Conservation (phyloP, 2,329 filamentous ascomycete species). For the Fusarium sp. region DNA sequence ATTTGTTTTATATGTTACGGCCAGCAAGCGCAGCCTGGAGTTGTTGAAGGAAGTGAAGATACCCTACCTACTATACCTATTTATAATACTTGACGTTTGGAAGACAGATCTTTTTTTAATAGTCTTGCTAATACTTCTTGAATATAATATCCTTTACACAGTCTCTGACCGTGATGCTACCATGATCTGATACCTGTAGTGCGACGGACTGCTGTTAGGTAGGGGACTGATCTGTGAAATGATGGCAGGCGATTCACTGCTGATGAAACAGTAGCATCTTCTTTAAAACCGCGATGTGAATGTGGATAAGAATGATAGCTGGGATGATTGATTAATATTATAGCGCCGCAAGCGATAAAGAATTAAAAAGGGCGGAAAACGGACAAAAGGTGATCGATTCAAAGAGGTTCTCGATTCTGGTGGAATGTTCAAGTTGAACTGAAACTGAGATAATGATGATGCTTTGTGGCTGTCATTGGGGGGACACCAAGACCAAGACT, state of each 20-base stretch:
- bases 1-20: slow-evolving; percentile 12
- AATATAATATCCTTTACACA: neutral
- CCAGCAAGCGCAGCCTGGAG: slow-evolving; percentile 19
- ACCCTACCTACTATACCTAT: slow-evolving; percentile 11
- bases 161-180: neutral
- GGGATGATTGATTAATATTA: neutral
- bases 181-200: neutral
- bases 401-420: slow-evolving; percentile 13
- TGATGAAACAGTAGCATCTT: neutral
- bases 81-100: slow-evolving; percentile 2
- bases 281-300: neutral
- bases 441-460: slow-evolving; percentile 25
- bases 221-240: neutral
- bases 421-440: slow-evolving; percentile 14
- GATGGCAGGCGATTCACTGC: neutral
- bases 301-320: neutral
- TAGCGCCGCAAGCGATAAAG: neutral
- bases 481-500: neutral
- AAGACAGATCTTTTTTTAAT: neutral
- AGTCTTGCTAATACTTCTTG: neutral
- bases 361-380: neutral
- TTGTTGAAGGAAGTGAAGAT: slow-evolving; percentile 18
- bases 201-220: neutral
- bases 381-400: neutral
- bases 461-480: slow-evolving; percentile 24